Evolutionary conservation across 2,329 filamentous ascomycete species (phyloP).

Genomic region (Diaporthe amygdali): DNA sequence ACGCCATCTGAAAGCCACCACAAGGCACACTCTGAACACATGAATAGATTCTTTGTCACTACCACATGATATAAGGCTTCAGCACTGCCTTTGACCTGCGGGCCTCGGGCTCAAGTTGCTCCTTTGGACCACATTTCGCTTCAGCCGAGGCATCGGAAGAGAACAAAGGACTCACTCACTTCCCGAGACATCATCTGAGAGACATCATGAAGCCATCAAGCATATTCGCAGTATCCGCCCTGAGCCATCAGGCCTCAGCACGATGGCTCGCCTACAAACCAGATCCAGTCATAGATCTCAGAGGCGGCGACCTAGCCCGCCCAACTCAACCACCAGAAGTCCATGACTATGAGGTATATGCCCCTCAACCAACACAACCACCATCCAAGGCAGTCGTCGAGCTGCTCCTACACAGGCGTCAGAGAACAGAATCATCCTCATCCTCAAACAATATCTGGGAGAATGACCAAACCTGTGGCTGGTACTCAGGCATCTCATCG

Average conservation of each 20-base stretch:
- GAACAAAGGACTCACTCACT: background rate
- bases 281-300: slow-evolving; percentile 10
- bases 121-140: background rate
- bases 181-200: background rate
- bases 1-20: background rate
- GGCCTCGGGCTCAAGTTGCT: background rate
- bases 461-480: slow-evolving; percentile 34
- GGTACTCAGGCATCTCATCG: slow-evolving; percentile 30
- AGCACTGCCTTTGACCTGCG: background rate
- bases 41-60: slow-evolving; percentile 19
- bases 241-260: slow-evolving; percentile 11
- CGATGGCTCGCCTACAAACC: slow-evolving; percentile 16
- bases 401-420: slow-evolving; percentile 26
- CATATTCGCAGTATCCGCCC: slow-evolving; percentile 3
- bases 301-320: slow-evolving; percentile 11
- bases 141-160: slow-evolving; percentile 10
- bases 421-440: slow-evolving; percentile 15
- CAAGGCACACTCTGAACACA: background rate
- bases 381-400: slow-evolving; percentile 27
- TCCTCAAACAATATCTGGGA: slow-evolving; percentile 29
- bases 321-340: slow-evolving; percentile 16
- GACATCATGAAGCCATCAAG: slow-evolving; percentile 21
- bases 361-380: slow-evolving; percentile 19
- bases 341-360: background rate
- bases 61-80: background rate